Evolutionary conservation across 345 rosid species (phyloP).

Genomic region (Acer campestre): DNA sequence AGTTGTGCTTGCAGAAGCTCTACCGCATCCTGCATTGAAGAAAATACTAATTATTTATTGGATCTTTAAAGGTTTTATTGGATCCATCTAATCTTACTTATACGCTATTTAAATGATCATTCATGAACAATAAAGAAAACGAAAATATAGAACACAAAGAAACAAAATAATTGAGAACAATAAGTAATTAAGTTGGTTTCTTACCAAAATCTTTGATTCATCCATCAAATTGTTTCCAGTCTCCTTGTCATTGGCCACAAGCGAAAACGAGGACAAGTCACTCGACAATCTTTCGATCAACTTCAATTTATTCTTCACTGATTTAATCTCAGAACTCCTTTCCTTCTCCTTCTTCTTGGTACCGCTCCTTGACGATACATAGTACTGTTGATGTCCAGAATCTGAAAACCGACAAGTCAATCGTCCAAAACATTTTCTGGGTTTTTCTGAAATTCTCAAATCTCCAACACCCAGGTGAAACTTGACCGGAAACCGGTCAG

Average conservation of each 20-base stretch:
- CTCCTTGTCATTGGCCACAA: background rate
- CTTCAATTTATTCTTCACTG: constrained; percentile 24
- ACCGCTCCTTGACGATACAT: constrained; percentile 4
- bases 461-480: constrained; percentile 7
- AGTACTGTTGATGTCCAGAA: constrained; percentile 16
- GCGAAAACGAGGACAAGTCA: constrained; percentile 15
- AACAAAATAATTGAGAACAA: background rate
- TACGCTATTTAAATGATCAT: background rate
- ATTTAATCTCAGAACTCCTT: constrained; percentile 20
- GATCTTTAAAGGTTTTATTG: background rate
- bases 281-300: constrained; percentile 27
- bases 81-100: background rate
- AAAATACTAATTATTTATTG: background rate
- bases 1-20: constrained; percentile 48
- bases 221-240: background rate
- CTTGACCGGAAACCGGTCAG: background rate
- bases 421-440: background rate
- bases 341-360: constrained; percentile 13
- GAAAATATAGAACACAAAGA: background rate
- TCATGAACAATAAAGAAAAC: background rate
- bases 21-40: constrained; percentile 53
- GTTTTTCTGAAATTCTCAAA: background rate
- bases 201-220: constrained; percentile 10
- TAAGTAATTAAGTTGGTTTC: constrained; percentile 1
- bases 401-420: constrained; percentile 9